Evolutionary conservation across 495 filamentous ascomycete species (phyloP).

Genomic region (Viridothelium virens): DNA sequence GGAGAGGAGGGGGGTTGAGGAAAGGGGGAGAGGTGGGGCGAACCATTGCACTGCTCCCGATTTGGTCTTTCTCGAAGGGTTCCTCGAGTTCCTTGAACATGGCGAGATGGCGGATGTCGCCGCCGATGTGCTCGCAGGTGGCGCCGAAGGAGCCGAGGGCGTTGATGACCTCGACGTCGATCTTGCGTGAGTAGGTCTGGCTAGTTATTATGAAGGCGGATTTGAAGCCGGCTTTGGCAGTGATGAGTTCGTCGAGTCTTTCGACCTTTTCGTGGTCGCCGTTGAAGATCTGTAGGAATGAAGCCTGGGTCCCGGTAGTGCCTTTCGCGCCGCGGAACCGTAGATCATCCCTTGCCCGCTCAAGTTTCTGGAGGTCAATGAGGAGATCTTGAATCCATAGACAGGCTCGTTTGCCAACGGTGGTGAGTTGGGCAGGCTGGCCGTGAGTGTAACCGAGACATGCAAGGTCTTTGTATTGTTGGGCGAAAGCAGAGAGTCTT

Average conservation of each 20-base stretch:
- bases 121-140: conserved; percentile 65
- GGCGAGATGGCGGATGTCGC: conserved; percentile 74
- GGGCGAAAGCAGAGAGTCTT: conserved; percentile 69
- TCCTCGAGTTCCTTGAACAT: conserved; percentile 80
- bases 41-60: conserved; percentile 49
- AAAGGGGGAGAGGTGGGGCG: conserved; percentile 17
- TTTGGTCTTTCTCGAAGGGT: conserved; percentile 78
- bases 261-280: conserved; percentile 74
- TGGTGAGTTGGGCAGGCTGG: conserved; percentile 66
- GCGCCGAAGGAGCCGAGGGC: conserved; percentile 76
- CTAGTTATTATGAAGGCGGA: conserved; percentile 64
- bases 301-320: conserved; percentile 70
- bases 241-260: conserved; percentile 62
- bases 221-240: conserved; percentile 75
- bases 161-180: conserved; percentile 73
- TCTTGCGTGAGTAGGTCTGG: conserved; percentile 77
- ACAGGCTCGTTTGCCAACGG: conserved; percentile 70
- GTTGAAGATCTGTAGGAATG: conserved; percentile 75
- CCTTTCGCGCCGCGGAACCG: conserved; percentile 80
- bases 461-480: conserved; percentile 61
- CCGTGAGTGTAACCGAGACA: conserved; percentile 80
- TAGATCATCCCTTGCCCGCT: conserved; percentile 63
- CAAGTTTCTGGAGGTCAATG: conserved; percentile 77
- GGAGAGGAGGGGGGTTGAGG: conserved; percentile 13
- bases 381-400: conserved; percentile 86